Evolutionary conservation across 1,284 basidiomycete species (phyloP).

Genomic region (Ustilago loliicola): DNA sequence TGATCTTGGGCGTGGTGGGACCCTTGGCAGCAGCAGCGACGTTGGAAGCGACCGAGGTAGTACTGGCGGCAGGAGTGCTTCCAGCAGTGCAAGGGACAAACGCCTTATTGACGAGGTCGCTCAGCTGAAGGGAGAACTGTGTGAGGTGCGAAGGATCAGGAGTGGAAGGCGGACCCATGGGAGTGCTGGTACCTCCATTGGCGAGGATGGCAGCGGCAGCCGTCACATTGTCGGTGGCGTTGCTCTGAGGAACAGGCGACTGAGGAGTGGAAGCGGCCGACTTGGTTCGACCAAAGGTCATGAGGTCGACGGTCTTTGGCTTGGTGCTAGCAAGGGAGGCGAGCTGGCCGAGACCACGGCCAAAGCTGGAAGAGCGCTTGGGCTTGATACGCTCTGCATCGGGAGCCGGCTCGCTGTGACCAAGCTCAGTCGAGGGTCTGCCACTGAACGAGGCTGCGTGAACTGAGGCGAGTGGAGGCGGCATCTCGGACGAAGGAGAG

Average conservation of each 20-base stretch:
- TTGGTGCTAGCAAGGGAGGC: constrained; percentile 52
- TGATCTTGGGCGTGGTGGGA: constrained; percentile 52
- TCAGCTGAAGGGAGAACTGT: constrained; percentile 64
- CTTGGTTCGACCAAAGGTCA: constrained; percentile 43
- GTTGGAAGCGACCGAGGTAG: constrained; percentile 42
- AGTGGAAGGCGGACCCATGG: constrained; percentile 49
- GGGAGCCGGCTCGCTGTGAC: constrained; percentile 12
- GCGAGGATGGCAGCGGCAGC: constrained; percentile 36
- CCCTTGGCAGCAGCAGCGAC: constrained; percentile 54
- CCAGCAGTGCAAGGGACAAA: constrained; percentile 57
- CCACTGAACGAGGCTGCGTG: constrained; percentile 26
- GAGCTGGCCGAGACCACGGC: constrained; percentile 56
- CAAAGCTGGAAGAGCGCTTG: constrained; percentile 61
- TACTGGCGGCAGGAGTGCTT: constrained; percentile 16
- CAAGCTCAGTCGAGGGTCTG: constrained; percentile 31
- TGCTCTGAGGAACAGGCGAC: constrained; percentile 14
- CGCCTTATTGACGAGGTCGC: constrained; percentile 68
- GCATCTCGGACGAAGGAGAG: constrained; percentile 36
- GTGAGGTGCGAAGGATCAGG: constrained; percentile 65
- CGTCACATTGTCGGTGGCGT: constrained; percentile 27
- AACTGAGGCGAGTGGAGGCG: constrained; percentile 26
- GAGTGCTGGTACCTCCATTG: constrained; percentile 13
- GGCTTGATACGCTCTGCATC: constrained; percentile 48
- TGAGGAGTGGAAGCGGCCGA: constrained; percentile 45
- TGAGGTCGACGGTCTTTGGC: constrained; percentile 52